phyloP scores from a whole-genome alignment of 2,329 filamentous ascomycete genomes.

The Venturia carpophila region DNA sequence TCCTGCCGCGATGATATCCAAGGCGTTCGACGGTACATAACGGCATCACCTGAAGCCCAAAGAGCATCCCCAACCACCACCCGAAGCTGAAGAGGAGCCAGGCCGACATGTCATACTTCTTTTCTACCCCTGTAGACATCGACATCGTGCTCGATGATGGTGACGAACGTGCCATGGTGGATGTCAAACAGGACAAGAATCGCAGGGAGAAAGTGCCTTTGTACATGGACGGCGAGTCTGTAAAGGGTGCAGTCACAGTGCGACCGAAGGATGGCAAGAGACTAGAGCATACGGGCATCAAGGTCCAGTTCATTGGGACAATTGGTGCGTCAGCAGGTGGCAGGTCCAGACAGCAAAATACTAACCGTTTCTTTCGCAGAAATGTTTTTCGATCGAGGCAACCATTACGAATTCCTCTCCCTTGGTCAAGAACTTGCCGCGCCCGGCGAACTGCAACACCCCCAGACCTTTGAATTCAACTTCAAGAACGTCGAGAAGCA shows the following conservation, averaged over 20 bases:
- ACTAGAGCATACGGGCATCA: conserved; percentile 96
- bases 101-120: conserved; percentile 72
- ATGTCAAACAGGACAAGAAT: conserved; percentile 98
- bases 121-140: conserved; percentile 96
- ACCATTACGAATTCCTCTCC: conserved; percentile 98
- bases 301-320: conserved; percentile 98
- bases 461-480: conserved; percentile 98
- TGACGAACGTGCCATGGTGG: conserved; percentile 89
- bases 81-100: conserved; percentile 8
- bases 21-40: background rate
- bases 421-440: conserved; percentile 94
- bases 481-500: conserved; percentile 99
- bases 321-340: conserved; percentile 56
- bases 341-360: background rate
- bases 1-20: background rate
- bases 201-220: conserved; percentile 92
- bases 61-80: background rate
- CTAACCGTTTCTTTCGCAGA: conserved; percentile 46
- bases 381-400: conserved; percentile 99
- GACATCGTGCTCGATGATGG: conserved; percentile 94
- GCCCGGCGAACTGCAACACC: conserved; percentile 95
- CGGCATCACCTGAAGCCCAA: background rate
- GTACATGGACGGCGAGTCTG: conserved; percentile 96
- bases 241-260: conserved; percentile 92
- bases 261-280: conserved; percentile 97